Evolutionary conservation across 306 rosid species (phyloP).

Genomic region (Quercus parvula): DNA sequence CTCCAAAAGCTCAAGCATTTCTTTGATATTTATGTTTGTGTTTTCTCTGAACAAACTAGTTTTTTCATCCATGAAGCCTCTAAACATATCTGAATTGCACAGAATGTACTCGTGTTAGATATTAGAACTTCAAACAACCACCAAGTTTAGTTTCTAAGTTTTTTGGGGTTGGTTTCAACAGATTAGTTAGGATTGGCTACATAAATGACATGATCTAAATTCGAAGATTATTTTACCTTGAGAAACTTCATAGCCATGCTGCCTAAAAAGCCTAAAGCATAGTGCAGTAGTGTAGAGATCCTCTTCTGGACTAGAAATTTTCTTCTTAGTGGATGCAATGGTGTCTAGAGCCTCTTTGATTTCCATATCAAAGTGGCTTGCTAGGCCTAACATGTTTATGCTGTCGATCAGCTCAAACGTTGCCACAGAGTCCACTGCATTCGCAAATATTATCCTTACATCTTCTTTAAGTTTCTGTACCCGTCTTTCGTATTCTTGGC

Average conservation of each 20-base stretch:
- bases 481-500: slow-evolving; percentile 16
- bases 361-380: slow-evolving; percentile 39
- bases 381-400: slow-evolving; percentile 43
- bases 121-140: no score
- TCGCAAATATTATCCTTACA: slow-evolving; percentile 21
- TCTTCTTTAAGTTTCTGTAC: slow-evolving; percentile 21
- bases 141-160: neutral
- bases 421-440: slow-evolving; percentile 3
- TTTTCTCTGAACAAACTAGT: neutral
- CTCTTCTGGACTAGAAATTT: neutral
- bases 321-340: neutral
- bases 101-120: no score
- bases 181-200: neutral
- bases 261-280: slow-evolving; percentile 51
- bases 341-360: slow-evolving; percentile 13
- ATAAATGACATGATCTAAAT: neutral
- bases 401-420: slow-evolving; percentile 43
- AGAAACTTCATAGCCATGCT: slow-evolving; percentile 41
- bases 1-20: slow-evolving; percentile 19
- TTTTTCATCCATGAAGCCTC: no score
- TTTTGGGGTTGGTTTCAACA: neutral
- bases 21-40: neutral
- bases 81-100: no score
- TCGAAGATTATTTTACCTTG: slow-evolving; percentile 28
- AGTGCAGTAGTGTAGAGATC: slow-evolving; percentile 35